Evolutionary conservation across 2,329 filamentous ascomycete genomes (phyloP).

Genomic region (Alternaria sp.): DNA sequence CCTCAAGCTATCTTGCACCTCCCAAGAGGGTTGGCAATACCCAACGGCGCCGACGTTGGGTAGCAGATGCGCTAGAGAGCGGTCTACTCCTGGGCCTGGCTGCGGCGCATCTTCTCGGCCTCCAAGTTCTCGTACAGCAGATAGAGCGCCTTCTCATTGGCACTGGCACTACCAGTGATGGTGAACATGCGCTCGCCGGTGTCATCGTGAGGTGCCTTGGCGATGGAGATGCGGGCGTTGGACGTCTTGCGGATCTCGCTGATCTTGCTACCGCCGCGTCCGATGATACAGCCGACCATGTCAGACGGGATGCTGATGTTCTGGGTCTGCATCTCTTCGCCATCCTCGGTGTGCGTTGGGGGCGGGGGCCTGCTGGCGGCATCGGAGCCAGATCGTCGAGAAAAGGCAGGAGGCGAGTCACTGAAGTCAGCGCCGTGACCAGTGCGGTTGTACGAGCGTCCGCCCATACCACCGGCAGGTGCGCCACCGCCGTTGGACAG

Average conservation of each 20-base stretch:
- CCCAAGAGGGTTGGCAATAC: neutral
- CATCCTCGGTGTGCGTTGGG: slow-evolving; percentile 91
- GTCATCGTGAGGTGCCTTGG: slow-evolving; percentile 95
- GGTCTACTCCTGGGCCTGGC: slow-evolving; percentile 65
- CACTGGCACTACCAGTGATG: slow-evolving; percentile 92
- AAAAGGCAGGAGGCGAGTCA: slow-evolving; percentile 72
- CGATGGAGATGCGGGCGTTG: slow-evolving; percentile 95
- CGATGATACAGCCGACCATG: slow-evolving; percentile 99
- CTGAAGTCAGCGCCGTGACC: slow-evolving; percentile 98
- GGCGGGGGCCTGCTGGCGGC: slow-evolving; percentile 75
- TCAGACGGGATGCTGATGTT: slow-evolving; percentile 99
- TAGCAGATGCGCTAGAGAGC: slow-evolving; percentile 5
- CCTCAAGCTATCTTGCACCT: neutral
- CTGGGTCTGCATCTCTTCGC: slow-evolving; percentile 96
- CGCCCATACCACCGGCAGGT: slow-evolving; percentile 59
- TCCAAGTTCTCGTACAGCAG: slow-evolving; percentile 98
- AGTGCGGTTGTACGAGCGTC: slow-evolving; percentile 81
- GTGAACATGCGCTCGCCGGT: slow-evolving; percentile 99
- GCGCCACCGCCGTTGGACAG: slow-evolving; percentile 61
- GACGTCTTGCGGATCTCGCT: slow-evolving; percentile 98
- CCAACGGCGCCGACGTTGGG: neutral
- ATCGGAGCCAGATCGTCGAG: slow-evolving; percentile 83
- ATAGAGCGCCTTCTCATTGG: slow-evolving; percentile 95
- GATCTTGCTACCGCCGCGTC: slow-evolving; percentile 93
- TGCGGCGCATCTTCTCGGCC: slow-evolving; percentile 98